These are phyloP conservation scores for Pelargonium nanum DNA, from an alignment of 345 rosid genomes.

Conservation along the genomic window DNA sequence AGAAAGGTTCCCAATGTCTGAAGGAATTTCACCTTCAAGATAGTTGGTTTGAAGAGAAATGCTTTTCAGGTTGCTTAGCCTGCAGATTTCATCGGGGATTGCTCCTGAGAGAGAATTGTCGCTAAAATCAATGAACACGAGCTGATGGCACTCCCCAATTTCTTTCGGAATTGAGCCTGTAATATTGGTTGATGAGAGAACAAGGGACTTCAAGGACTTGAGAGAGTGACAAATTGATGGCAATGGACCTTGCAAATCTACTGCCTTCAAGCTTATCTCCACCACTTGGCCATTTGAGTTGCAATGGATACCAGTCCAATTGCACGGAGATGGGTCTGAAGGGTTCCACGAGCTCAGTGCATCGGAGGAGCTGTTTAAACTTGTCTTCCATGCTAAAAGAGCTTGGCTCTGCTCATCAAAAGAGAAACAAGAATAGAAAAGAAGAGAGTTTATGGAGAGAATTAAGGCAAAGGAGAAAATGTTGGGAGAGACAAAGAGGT, in stretches of 20 bases:
- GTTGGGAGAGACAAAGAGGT: conserved; percentile 15
- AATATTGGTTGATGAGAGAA: conserved; percentile 14
- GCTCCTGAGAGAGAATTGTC: conserved; percentile 13
- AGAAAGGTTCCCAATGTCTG: conserved; percentile 13
- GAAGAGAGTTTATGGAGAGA: conserved; percentile 16
- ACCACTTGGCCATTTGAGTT: conserved; percentile 9
- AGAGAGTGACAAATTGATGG: conserved; percentile 12
- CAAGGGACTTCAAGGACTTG: conserved; percentile 15
- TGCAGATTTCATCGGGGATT: conserved; percentile 11
- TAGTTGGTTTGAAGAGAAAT: conserved; percentile 14
- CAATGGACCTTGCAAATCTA: conserved; percentile 13
- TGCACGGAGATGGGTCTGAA: conserved; percentile 9
- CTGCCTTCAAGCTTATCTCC: conserved; percentile 10
- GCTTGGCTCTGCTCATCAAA: conserved; percentile 17
- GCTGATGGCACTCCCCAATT: conserved; percentile 13
- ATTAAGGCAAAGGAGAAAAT: conserved; percentile 17
- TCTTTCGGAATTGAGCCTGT: conserved; percentile 13
- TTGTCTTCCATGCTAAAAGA: conserved; percentile 16
- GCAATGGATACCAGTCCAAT: conserved; percentile 17
- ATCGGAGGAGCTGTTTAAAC: conserved; percentile 10
- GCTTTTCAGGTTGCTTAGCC: conserved; percentile 12
- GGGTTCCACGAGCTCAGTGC: conserved; percentile 14
- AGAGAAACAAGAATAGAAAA: neutral
- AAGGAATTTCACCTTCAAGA: conserved; percentile 15
- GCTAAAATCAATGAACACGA: conserved; percentile 11